These are phyloP conservation scores for Candida taoyuanica DNA, from an alignment of 805 yeast genomes.

Conservation along the genomic window DNA sequence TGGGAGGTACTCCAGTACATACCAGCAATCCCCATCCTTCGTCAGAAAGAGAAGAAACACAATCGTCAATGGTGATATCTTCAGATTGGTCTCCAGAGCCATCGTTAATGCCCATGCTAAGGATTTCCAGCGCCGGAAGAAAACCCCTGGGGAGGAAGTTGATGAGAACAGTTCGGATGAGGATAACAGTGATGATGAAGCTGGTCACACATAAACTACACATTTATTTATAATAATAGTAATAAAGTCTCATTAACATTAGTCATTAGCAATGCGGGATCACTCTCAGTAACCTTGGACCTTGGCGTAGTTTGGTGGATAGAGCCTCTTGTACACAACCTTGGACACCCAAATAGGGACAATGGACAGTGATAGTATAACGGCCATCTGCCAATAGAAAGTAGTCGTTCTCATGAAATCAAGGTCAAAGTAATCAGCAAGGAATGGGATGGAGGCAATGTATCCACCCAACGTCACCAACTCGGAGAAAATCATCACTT, in stretches of 20 bases:
- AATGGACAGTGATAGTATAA: slow-evolving; percentile 65
- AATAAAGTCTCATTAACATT: not conserved
- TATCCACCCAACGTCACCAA: slow-evolving; percentile 63
- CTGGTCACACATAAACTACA: slow-evolving; percentile 3
- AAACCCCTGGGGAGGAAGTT: slow-evolving; percentile 14
- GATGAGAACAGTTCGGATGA: slow-evolving; percentile 25
- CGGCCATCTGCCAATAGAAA: slow-evolving; percentile 65
- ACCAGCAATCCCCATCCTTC: slow-evolving; percentile 2
- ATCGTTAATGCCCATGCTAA: slow-evolving; percentile 76
- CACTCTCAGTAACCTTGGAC: slow-evolving; percentile 63
- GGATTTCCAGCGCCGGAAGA: slow-evolving; percentile 58
- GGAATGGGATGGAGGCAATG: slow-evolving; percentile 74
- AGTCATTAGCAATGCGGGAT: not conserved
- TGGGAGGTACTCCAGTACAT: slow-evolving; percentile 4
- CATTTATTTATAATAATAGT: not conserved
- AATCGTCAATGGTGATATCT: slow-evolving; percentile 24
- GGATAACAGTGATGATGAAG: slow-evolving; percentile 31
- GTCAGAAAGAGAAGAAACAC: slow-evolving; percentile 20
- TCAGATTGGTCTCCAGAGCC: slow-evolving; percentile 46
- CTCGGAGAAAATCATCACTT: slow-evolving; percentile 68
- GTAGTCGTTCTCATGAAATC: slow-evolving; percentile 49
- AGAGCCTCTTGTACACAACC: slow-evolving; percentile 63
- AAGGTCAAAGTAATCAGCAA: slow-evolving; percentile 82
- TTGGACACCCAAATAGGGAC: slow-evolving; percentile 89
- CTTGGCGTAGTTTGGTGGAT: slow-evolving; percentile 96